Percentiles rank a stretch among this genome's conserved stretches.
phyloP scores from a whole-genome alignment of 1,284 basidiomycete genomes.

The Cutaneotrichosporon arboriforme region DNA sequence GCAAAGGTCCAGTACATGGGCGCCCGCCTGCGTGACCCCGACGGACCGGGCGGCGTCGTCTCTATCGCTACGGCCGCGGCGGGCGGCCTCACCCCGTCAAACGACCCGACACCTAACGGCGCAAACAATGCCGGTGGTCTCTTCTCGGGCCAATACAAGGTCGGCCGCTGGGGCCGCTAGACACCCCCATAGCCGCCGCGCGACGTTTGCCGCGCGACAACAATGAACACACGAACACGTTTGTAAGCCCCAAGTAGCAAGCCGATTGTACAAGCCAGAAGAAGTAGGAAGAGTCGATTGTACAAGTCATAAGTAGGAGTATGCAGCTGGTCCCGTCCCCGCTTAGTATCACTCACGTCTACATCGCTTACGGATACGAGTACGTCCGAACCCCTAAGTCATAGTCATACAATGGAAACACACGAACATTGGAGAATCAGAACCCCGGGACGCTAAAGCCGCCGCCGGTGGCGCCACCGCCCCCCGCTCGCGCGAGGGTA shows the following conservation, averaged over 20 bases:
- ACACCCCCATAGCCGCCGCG: too few relatives aligned
- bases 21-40: slow-evolving; percentile 6
- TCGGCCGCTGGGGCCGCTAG: not conserved
- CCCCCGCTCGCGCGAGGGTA: slow-evolving; percentile 29
- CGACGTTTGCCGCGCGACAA: not conserved
- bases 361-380: not conserved
- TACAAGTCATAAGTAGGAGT: too few relatives aligned
- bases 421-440: not conserved
- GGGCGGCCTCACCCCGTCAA: not conserved
- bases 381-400: not conserved
- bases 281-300: too few relatives aligned
- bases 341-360: not conserved
- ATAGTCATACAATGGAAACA: slow-evolving; percentile 1
- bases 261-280: too few relatives aligned
- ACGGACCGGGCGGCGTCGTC: not conserved
- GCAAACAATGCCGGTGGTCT: too few relatives aligned
- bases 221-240: too few relatives aligned
- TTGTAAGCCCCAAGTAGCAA: too few relatives aligned
- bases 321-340: too few relatives aligned
- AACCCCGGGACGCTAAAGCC: not conserved
- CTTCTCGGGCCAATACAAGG: not conserved
- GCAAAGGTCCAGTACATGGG: slow-evolving; percentile 8
- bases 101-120: too few relatives aligned
- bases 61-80: not conserved
- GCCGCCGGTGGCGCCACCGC: too few relatives aligned